Percentiles rank a stretch among this genome's conserved stretches.
These are phyloP conservation scores for Beauveria brongniartii DNA, from an alignment of 2,329 filamentous ascomycete genomes.

Conservation along the genomic window DNA sequence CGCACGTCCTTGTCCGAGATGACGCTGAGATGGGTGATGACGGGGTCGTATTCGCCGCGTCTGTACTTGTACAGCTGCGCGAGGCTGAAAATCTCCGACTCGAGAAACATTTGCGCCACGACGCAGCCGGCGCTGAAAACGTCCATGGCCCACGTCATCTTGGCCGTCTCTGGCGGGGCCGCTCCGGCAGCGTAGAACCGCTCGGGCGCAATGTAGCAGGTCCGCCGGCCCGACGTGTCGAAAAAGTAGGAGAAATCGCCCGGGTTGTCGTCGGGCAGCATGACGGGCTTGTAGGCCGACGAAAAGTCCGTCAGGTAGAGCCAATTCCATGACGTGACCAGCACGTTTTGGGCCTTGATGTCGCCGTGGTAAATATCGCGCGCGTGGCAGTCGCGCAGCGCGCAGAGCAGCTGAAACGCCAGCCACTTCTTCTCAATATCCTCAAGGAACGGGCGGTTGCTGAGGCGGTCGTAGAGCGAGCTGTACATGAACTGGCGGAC, in stretches of 20 bases:
- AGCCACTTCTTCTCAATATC: conserved; percentile 99
- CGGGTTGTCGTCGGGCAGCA: conserved; percentile 91
- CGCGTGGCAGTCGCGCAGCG: conserved; percentile 82
- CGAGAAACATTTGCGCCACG: conserved; percentile 91
- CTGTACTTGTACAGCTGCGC: conserved; percentile 94
- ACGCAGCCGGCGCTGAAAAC: conserved; percentile 96
- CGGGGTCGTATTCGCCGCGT: conserved; percentile 84
- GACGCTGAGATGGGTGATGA: conserved; percentile 69
- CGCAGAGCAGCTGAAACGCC: conserved; percentile 88
- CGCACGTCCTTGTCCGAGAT: conserved; percentile 83
- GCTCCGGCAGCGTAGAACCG: conserved; percentile 70
- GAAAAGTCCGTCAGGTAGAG: conserved; percentile 97
- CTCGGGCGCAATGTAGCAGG: conserved; percentile 92
- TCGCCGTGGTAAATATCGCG: conserved; percentile 91
- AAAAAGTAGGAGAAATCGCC: conserved; percentile 98
- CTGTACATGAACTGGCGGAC: conserved; percentile 94
- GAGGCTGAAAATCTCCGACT: conserved; percentile 93
- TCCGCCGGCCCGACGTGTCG: conserved; percentile 82
- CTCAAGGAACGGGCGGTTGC: conserved; percentile 91
- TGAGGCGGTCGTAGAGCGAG: conserved; percentile 93
- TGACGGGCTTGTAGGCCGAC: conserved; percentile 87
- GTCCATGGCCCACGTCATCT: conserved; percentile 89
- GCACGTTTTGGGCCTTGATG: conserved; percentile 94
- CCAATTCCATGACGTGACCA: conserved; percentile 99
- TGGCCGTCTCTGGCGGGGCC: conserved; percentile 49